Evolutionary conservation across 2,329 filamentous ascomycete genomes (phyloP), one percentile per base, ranked within the genome.

Genomic region (Bipolaris cookei): DNA sequence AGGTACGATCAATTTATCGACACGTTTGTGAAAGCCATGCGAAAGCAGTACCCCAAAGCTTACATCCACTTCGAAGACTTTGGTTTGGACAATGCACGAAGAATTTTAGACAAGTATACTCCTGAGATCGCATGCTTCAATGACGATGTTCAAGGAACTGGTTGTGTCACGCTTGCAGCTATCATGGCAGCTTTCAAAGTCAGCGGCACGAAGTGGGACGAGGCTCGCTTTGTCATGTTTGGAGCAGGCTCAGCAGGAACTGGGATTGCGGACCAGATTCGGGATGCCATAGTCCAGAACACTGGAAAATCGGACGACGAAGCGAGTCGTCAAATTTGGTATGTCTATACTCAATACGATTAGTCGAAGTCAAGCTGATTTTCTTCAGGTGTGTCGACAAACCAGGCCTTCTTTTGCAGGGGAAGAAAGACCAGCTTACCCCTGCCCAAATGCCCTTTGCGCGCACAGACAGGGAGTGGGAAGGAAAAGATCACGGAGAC

Each of bases 31-130:
- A 79, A 82, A 49, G 82, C 86, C 0, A 88, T 88, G 0, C 81
- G 87, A 42, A 86, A 88, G 65, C 81, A 87, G 1, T 96, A 89
- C 59, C 92, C 92, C 0, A 87, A 83, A 43, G 91, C 92, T 0
- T 94, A 93, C 66, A 88, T 96, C 18, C 92, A 96, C 69, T 96
- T 96, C 70, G 91, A 96, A 68, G 92, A 96, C 70, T 96, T 96
- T 78, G 92, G 91, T 0, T 78, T 96, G 0, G 76, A 76, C 1
- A 96, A 96, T 68, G 90, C 91, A 0, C 83, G 90, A 28, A 84
- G 90, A 3, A 84, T 96, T 2, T 81, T 96, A 0, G 90, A 96
- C 58, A 84, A 82, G 34, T 96, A 95, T 67, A 85, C 88, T 1
- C 82, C 88, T 0, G 71, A 89, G 47, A 88, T 94, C 6, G 83